phyloP scores from a whole-genome alignment of 2,329 filamentous ascomycete species.

The Colletotrichum lini region DNA sequence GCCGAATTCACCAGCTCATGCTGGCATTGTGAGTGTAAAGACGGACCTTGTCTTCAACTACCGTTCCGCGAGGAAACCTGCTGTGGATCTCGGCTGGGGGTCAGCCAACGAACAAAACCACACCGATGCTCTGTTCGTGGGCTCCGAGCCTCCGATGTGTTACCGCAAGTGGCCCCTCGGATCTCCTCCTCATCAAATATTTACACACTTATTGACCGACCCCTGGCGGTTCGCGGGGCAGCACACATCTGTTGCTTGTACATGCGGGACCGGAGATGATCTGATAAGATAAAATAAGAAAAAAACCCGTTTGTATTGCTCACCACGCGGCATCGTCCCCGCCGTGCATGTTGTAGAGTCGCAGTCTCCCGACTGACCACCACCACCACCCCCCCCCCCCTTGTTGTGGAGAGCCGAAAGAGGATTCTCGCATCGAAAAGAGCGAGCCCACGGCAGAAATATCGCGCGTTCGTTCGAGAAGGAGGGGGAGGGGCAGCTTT shows the following conservation, averaged over 20 bases:
- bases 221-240: conserved; percentile 15
- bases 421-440: too few species aligned
- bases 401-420: too few species aligned
- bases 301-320: background rate
- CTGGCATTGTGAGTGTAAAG: background rate
- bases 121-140: background rate
- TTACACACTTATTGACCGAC: background rate
- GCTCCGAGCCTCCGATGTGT: conserved; percentile 20
- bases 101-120: background rate
- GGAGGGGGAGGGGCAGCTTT: too few species aligned
- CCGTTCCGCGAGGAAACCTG: background rate
- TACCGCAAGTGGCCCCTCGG: conserved; percentile 20
- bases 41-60: conserved; percentile 2
- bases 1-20: too few species aligned
- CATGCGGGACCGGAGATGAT: conserved; percentile 23
- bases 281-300: conserved; percentile 33
- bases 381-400: too few species aligned
- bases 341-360: background rate
- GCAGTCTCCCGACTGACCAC: too few species aligned
- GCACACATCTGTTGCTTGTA: background rate
- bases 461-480: too few species aligned
- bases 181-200: conserved; percentile 4
- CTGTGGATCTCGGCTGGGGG: background rate
- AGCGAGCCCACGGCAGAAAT: too few species aligned
- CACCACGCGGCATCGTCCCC: conserved; percentile 12